Evolutionary conservation across 2,329 filamentous ascomycete genomes (phyloP).

Genomic region (Celoporthe dispersa): DNA sequence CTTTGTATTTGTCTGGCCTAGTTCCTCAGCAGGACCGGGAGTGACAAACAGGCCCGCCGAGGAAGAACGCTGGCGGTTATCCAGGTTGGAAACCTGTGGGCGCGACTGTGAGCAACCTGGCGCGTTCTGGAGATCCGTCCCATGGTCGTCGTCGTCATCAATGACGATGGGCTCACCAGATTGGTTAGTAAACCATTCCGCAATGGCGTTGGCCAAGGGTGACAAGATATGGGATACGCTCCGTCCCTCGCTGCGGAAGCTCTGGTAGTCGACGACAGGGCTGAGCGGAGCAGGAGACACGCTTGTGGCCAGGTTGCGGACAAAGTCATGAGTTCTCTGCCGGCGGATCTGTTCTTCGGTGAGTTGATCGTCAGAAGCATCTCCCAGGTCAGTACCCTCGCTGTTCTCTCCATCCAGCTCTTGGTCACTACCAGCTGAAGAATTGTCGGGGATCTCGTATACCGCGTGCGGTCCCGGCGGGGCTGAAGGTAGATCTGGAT

Average conservation of each 20-base stretch:
- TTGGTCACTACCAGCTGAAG: neutral
- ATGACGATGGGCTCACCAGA: neutral
- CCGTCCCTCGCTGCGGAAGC: slow-evolving; percentile 1
- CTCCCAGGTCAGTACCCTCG: neutral
- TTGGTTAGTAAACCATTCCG: neutral
- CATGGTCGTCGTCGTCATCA: neutral
- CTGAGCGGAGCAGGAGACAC: neutral
- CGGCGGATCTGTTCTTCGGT: slow-evolving; percentile 1
- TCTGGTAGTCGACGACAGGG: neutral
- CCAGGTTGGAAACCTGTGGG: too few relatives aligned
- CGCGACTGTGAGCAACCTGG: neutral
- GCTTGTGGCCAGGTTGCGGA: neutral
- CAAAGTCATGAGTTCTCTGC: neutral
- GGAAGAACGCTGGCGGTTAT: neutral
- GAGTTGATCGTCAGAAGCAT: neutral
- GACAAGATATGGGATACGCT: neutral
- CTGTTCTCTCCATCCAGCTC: neutral
- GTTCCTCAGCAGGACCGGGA: neutral
- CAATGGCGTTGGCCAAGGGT: neutral
- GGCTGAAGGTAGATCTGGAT: neutral
- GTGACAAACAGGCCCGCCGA: neutral
- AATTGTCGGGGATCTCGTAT: neutral
- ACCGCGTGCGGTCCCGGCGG: neutral
- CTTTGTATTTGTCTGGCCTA: neutral
- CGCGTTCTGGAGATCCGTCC: neutral